Conservation (phyloP, 1,139 yeast species). For the Taiozyma sp. region DNA sequence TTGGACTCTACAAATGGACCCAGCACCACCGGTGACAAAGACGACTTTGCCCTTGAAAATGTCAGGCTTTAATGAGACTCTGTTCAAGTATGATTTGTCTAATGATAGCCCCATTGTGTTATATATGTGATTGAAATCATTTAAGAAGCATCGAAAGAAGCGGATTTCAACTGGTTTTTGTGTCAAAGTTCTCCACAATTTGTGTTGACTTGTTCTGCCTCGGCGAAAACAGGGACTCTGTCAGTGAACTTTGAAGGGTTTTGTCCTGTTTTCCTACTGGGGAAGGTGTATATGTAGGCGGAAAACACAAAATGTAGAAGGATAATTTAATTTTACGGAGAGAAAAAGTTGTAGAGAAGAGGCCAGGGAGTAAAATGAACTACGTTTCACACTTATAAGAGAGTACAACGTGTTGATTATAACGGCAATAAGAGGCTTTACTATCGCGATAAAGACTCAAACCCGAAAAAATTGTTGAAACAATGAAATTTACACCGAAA, state of each 20-base stretch:
- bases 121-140: slow-evolving; percentile 4
- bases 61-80: slow-evolving; percentile 44
- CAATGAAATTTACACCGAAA: too few species aligned
- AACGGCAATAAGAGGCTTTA: too few species aligned
- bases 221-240: neutral
- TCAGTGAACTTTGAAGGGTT: too few species aligned
- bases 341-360: neutral
- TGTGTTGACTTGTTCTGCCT: neutral
- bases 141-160: neutral
- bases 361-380: neutral
- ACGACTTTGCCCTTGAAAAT: slow-evolving; percentile 80
- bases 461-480: neutral
- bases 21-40: slow-evolving; percentile 93
- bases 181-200: neutral
- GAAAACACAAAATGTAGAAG: neutral
- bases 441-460: too few species aligned
- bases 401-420: too few species aligned
- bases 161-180: neutral
- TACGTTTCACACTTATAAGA: too few species aligned
- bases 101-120: slow-evolving; percentile 5
- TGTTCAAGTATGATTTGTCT: slow-evolving; percentile 22
- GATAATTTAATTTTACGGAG: neutral
- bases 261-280: too few species aligned
- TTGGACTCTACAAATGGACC: slow-evolving; percentile 85
- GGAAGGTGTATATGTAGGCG: neutral